Conservation (phyloP, 2,329 filamentous ascomycete genomes). For the Dactylonectria estremocensis region DNA sequence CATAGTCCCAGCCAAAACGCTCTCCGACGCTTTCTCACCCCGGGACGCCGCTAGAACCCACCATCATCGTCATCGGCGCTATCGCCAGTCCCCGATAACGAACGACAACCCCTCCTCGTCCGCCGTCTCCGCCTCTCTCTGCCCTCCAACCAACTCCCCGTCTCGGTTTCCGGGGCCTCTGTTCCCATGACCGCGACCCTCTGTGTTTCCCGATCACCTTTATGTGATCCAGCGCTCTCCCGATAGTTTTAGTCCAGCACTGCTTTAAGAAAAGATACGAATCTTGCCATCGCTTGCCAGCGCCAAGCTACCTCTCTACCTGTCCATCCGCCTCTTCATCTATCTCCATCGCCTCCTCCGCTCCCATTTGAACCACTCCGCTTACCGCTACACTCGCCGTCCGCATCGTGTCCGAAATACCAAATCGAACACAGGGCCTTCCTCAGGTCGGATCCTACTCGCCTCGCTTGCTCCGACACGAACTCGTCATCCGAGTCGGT, state of each 20-base stretch:
- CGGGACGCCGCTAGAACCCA: slow-evolving; percentile 43
- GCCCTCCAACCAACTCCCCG: slow-evolving; percentile 23
- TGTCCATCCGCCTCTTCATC: slow-evolving; percentile 2
- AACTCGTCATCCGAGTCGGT: slow-evolving; percentile 10
- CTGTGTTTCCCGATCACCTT: slow-evolving; percentile 45
- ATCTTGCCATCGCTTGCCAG: slow-evolving; percentile 38
- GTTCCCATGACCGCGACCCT: slow-evolving; percentile 45
- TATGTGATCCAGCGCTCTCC: slow-evolving; percentile 48
- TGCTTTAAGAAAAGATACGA: slow-evolving; percentile 43
- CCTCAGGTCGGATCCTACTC: slow-evolving; percentile 8
- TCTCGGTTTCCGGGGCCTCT: slow-evolving; percentile 36
- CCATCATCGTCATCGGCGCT: slow-evolving; percentile 49
- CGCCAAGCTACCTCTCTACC: slow-evolving; percentile 27
- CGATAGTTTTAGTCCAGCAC: slow-evolving; percentile 50
- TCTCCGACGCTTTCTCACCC: slow-evolving; percentile 33
- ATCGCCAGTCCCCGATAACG: slow-evolving; percentile 48
- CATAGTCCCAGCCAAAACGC: slow-evolving; percentile 13
- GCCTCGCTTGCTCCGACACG: slow-evolving; percentile 2
- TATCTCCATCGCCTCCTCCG: not conserved
- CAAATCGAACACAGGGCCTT: slow-evolving; percentile 18
- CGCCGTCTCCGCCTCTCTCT: slow-evolving; percentile 26
- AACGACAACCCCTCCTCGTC: slow-evolving; percentile 46
- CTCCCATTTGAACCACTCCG: slow-evolving; percentile 5
- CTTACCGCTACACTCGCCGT: not conserved
- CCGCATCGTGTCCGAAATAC: slow-evolving; percentile 21